Conservation (phyloP, 2,329 filamentous ascomycete species). For the Claviceps sp. region DNA sequence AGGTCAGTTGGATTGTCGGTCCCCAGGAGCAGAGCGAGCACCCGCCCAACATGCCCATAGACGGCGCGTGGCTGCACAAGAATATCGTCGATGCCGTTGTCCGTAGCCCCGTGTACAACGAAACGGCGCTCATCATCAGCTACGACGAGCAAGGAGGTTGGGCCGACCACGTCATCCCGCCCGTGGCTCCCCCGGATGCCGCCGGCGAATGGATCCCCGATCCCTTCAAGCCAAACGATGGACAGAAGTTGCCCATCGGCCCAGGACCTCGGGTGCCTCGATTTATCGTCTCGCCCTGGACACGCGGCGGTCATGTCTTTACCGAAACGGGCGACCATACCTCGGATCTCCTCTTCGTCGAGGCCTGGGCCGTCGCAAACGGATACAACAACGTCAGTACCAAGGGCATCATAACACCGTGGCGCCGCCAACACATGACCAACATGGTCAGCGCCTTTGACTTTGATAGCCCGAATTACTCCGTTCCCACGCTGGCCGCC, state of each 20-base stretch:
- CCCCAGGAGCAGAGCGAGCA: slow-evolving; percentile 32
- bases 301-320: slow-evolving; percentile 38
- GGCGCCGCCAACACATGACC: slow-evolving; percentile 17
- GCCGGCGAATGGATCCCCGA: slow-evolving; percentile 36
- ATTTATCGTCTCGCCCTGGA: slow-evolving; percentile 41
- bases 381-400: slow-evolving; percentile 17
- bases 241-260: slow-evolving; percentile 11
- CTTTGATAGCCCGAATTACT: slow-evolving; percentile 22
- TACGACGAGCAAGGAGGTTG: slow-evolving; percentile 41
- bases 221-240: slow-evolving; percentile 15
- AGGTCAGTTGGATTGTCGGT: slow-evolving; percentile 37
- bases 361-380: slow-evolving; percentile 25
- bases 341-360: slow-evolving; percentile 39
- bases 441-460: slow-evolving; percentile 22
- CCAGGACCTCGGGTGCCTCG: slow-evolving; percentile 34
- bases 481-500: slow-evolving; percentile 5
- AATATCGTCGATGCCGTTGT: slow-evolving; percentile 37
- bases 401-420: slow-evolving; percentile 12
- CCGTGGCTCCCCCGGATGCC: slow-evolving; percentile 31
- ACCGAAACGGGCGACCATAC: slow-evolving; percentile 39
- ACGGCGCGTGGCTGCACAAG: slow-evolving; percentile 42
- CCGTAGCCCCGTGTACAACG: slow-evolving; percentile 32
- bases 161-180: slow-evolving; percentile 37
- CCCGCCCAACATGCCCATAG: slow-evolving; percentile 36
- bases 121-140: slow-evolving; percentile 36